Evolutionary conservation across 1,139 yeast species (phyloP), one percentile per base, ranked within the genome.

Genomic region (Pichia sp.): DNA sequence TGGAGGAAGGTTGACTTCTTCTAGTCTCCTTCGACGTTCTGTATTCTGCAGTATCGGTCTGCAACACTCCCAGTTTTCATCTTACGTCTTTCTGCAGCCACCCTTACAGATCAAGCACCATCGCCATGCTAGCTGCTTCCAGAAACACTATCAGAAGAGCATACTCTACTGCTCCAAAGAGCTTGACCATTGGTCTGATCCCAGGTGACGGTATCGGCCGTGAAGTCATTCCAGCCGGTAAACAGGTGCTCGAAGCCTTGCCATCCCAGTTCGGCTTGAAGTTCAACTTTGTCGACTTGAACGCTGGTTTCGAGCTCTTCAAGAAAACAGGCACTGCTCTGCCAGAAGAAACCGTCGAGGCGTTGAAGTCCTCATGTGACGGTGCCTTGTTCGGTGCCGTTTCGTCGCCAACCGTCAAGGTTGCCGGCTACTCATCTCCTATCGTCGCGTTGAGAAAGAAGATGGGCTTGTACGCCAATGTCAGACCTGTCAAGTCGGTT

Each of bases 311-410:
- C 71, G 97, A 92, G 72, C 82, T 87, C 64, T 93, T 93, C 79
- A 86, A 90, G 70, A 80, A 85, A 68, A 90, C 97, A 29, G 99
- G 99, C 54, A 85, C 87, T 55, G 99, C 99, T 46, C 80, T 93
- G 62, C 99, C 99, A 30, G 96, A 90, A 51, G 87, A 82, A 68
- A 93, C 99, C 34, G 95, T 95, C 42, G 82, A 83, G 45, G 75
- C 81, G n/a, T 82, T 93, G 70, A 79, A 85, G 69, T 75, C 77
- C 47, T 85, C 87, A 64, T 93, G 99, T 73, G 96, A 93, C 66
- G 98, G 97, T 75, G 99, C 98, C n/a, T 78, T 93, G 58, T 93
- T 93, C 66, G 99, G 99, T 63, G 96, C 99, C 52, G 99, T 93
- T 54, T 86, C 95, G 50, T 90, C 98, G 26, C 99, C 99, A 62